These are phyloP conservation scores for Lactarius trivialis DNA, from an alignment of 768 basidiomycete genomes.

Conservation along the genomic window DNA sequence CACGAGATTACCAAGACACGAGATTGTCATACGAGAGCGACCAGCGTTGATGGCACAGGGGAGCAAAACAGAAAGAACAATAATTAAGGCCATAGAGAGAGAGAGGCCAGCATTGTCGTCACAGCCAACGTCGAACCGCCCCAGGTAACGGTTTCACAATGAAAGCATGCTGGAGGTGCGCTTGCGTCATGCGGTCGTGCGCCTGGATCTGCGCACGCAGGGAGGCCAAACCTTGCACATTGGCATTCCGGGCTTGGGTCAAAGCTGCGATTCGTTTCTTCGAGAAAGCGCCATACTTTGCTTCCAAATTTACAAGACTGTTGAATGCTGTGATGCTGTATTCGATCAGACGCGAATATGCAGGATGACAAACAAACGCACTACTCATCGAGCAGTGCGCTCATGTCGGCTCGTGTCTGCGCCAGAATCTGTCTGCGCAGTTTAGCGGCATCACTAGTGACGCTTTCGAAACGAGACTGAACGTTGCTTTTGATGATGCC, in stretches of 20 bases:
- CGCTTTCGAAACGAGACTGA: slow-evolving; percentile 16
- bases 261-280: slow-evolving; percentile 10
- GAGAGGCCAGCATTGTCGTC: neutral
- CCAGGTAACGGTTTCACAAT: slow-evolving; percentile 7
- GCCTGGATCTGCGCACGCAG: slow-evolving; percentile 6
- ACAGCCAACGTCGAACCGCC: slow-evolving; percentile 14
- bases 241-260: neutral
- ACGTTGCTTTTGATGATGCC: slow-evolving; percentile 13
- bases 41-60: slow-evolving; percentile 1
- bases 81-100: neutral
- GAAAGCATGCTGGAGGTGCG: slow-evolving; percentile 4
- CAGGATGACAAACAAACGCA: neutral
- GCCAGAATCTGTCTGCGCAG: slow-evolving; percentile 17
- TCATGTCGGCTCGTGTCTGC: slow-evolving; percentile 15
- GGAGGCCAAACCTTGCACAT: neutral
- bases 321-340: slow-evolving; percentile 13
- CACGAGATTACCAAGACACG: neutral
- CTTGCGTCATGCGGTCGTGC: slow-evolving; percentile 15
- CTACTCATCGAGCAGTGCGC: slow-evolving; percentile 17
- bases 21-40: neutral
- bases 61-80: neutral
- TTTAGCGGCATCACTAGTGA: slow-evolving; percentile 4
- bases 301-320: slow-evolving; percentile 14
- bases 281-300: slow-evolving; percentile 15
- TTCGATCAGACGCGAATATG: slow-evolving; percentile 2